Evolutionary conservation across 148 eudicot species (phyloP).

Genomic region (Pouteria glomerata): DNA sequence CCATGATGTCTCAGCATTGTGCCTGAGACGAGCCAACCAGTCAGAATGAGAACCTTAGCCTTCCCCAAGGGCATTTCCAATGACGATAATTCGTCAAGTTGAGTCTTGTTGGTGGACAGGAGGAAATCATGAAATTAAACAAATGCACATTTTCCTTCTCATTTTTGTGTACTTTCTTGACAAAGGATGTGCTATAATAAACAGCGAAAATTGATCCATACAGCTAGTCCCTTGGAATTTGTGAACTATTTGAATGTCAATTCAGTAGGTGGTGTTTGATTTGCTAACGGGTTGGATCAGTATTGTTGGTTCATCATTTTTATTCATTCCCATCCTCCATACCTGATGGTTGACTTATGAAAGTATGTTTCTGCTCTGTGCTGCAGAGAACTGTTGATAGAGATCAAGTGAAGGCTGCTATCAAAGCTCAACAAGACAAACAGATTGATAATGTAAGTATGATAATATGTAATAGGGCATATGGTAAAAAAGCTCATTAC

Average conservation of each 20-base stretch:
- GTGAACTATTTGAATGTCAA: too few relatives aligned
- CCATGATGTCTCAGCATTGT: too few relatives aligned
- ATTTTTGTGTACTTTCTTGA: too few relatives aligned
- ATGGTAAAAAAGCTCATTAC: not conserved
- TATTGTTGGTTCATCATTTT: not conserved
- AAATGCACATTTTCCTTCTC: too few relatives aligned
- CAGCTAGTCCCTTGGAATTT: not conserved
- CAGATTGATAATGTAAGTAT: slow-evolving; percentile 81
- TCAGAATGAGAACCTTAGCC: too few relatives aligned
- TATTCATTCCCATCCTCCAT: not conserved
- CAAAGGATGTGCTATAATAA: not conserved
- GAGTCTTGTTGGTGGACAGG: not conserved
- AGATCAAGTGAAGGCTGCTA: slow-evolving; percentile 97
- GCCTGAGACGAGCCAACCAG: too few relatives aligned
- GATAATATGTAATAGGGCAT: not conserved
- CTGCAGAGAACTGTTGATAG: slow-evolving; percentile 72
- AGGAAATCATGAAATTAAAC: too few relatives aligned
- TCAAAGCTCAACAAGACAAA: slow-evolving; percentile 97
- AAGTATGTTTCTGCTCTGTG: slow-evolving; percentile 9
- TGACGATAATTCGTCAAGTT: too few relatives aligned
- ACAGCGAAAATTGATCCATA: not conserved
- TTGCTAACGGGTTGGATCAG: not conserved
- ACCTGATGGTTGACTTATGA: not conserved
- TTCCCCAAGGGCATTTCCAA: too few relatives aligned
- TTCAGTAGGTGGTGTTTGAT: not conserved